Conservation (phyloP, 2,329 filamentous ascomycete genomes). For the Aspergillus quadricinctus region DNA sequence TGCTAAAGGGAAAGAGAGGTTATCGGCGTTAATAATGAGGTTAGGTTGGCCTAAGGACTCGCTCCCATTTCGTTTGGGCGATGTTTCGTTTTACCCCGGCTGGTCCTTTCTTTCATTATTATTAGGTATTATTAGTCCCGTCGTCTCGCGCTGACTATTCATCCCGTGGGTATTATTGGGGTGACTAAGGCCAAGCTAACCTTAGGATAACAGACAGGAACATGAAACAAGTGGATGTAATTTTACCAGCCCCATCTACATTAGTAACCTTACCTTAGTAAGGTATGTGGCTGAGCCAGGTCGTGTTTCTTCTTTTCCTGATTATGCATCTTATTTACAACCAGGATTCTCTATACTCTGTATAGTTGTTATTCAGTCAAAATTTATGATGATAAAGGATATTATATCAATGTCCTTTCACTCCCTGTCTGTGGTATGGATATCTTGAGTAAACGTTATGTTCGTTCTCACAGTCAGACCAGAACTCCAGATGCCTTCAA, state of each 20-base stretch:
- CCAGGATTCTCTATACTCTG: background rate
- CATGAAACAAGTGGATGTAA: conserved; percentile 1
- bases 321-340: conserved; percentile 2
- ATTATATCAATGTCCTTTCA: background rate
- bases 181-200: background rate
- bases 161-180: too few relatives aligned
- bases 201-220: background rate
- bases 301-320: conserved; percentile 6
- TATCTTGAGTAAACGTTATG: background rate
- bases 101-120: background rate
- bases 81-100: conserved; percentile 1
- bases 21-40: conserved; percentile 11
- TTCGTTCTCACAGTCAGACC: background rate
- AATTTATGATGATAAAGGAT: background rate
- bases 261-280: background rate
- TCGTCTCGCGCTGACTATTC: background rate
- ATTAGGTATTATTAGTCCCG: background rate
- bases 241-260: background rate
- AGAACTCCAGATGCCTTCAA: conserved; percentile 4
- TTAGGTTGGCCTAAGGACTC: background rate
- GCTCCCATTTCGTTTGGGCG: conserved; percentile 4
- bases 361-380: background rate
- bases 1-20: conserved; percentile 25
- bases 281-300: conserved; percentile 3
- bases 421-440: background rate